Percentiles rank a stretch among this genome's conserved stretches.
Conservation (phyloP, 108 stramenopile genomes). For the Pseudonitzschia pungens region DNA sequence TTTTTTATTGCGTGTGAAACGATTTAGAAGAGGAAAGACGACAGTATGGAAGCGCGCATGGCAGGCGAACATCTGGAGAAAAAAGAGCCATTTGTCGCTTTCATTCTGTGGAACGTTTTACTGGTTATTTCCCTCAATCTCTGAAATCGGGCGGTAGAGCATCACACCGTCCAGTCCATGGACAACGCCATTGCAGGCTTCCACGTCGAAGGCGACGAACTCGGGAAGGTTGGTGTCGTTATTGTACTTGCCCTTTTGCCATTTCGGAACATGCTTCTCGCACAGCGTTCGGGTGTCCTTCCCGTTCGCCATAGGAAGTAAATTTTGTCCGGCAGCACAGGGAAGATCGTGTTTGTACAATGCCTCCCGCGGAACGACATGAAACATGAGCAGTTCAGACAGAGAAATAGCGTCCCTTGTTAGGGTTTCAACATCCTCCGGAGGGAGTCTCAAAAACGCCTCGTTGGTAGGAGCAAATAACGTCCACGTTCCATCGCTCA, state of each 20-base stretch:
- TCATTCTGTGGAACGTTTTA: neutral
- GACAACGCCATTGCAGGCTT: constrained; percentile 46
- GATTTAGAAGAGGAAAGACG: too few species aligned
- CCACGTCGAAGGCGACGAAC: constrained; percentile 34
- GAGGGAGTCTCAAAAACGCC: constrained; percentile 37
- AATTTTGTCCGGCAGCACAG: constrained; percentile 10
- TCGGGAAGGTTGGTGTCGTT: constrained; percentile 14
- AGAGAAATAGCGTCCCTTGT: constrained; percentile 19
- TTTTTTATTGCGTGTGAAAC: too few species aligned
- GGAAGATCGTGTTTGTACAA: constrained; percentile 16
- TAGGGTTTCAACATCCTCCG: neutral
- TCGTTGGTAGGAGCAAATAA: constrained; percentile 50
- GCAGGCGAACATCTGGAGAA: neutral
- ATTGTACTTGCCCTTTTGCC: constrained; percentile 37
- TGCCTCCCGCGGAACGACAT: constrained; percentile 3
- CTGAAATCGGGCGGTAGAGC: constrained; percentile 2
- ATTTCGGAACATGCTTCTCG: neutral
- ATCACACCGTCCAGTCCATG: constrained; percentile 6
- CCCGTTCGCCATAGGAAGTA: constrained; percentile 38
- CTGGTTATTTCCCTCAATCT: neutral
- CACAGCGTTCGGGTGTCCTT: constrained; percentile 31
- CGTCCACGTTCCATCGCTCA: constrained; percentile 13
- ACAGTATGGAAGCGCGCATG: neutral
- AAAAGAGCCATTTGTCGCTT: neutral
- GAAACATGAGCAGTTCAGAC: constrained; percentile 19